Evolutionary conservation across 2,329 filamentous ascomycete genomes (phyloP).

Genomic region (Cladophialophora immunda): DNA sequence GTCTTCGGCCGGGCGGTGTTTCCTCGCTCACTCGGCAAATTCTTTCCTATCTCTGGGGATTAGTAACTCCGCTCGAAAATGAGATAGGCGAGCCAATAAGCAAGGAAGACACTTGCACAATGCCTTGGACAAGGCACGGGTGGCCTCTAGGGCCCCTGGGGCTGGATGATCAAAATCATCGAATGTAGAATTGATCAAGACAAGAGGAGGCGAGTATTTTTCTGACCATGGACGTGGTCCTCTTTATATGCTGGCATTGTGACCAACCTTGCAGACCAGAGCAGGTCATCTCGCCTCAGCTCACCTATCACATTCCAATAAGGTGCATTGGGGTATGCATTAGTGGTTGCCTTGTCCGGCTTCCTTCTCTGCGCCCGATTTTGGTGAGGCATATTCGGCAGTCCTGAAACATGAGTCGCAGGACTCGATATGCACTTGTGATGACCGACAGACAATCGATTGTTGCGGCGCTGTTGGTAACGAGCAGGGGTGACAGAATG

Average conservation of each 20-base stretch:
- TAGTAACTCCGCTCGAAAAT: not conserved
- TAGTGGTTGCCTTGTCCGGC: conserved; percentile 19
- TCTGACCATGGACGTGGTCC: conserved; percentile 4
- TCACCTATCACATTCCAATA: conserved; percentile 13
- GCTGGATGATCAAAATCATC: not conserved
- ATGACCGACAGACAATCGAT: not conserved
- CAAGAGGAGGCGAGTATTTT: not conserved
- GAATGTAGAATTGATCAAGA: not conserved
- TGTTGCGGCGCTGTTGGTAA: not conserved
- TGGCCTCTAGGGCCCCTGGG: not conserved
- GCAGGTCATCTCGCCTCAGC: not conserved
- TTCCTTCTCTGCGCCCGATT: conserved; percentile 5
- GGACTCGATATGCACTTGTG: not conserved
- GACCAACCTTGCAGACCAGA: not conserved
- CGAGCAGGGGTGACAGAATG: not conserved
- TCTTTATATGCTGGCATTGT: conserved; percentile 12
- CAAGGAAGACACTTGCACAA: not conserved
- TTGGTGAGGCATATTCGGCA: conserved; percentile 9
- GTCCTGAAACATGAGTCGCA: not conserved
- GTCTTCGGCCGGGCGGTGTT: conserved; percentile 11
- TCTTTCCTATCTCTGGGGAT: not conserved
- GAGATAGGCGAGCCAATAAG: conserved; percentile 5
- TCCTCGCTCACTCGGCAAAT: not conserved
- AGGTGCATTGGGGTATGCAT: conserved; percentile 24
- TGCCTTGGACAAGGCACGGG: not conserved